These are phyloP conservation scores for Pseudonitzschia pungens DNA, from an alignment of 108 stramenopile species.

Conservation along the genomic window DNA sequence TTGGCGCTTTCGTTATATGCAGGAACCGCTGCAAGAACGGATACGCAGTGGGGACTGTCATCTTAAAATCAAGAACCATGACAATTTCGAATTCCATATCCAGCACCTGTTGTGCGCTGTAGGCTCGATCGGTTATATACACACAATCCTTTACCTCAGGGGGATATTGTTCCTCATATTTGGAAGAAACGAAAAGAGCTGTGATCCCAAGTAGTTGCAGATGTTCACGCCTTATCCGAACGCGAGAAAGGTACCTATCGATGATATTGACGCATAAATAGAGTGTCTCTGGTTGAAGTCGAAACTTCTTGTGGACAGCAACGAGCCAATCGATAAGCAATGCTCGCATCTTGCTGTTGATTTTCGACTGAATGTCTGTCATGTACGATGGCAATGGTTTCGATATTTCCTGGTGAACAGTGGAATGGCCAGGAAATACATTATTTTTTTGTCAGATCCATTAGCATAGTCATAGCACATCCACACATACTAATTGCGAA, in stretches of 20 bases:
- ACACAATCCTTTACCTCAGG: slow-evolving; percentile 96
- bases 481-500: background rate
- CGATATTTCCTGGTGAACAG: background rate
- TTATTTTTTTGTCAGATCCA: background rate
- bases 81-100: slow-evolving; percentile 96
- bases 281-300: slow-evolving; percentile 95
- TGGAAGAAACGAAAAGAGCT: slow-evolving; percentile 94
- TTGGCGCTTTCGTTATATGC: slow-evolving; percentile 51
- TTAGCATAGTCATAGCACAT: background rate
- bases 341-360: slow-evolving; percentile 95
- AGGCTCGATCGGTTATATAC: slow-evolving; percentile 96
- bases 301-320: slow-evolving; percentile 98
- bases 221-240: slow-evolving; percentile 65
- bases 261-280: slow-evolving; percentile 97
- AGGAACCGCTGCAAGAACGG: slow-evolving; percentile 92
- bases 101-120: slow-evolving; percentile 85
- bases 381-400: slow-evolving; percentile 12
- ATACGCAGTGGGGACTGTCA: slow-evolving; percentile 92
- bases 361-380: slow-evolving; percentile 69
- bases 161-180: slow-evolving; percentile 99
- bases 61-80: slow-evolving; percentile 76
- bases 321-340: slow-evolving; percentile 99
- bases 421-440: background rate
- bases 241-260: slow-evolving; percentile 89
- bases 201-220: slow-evolving; percentile 99